Evolutionary conservation across 768 basidiomycete species (phyloP).

Genomic region (Crassisporium funariophilum): DNA sequence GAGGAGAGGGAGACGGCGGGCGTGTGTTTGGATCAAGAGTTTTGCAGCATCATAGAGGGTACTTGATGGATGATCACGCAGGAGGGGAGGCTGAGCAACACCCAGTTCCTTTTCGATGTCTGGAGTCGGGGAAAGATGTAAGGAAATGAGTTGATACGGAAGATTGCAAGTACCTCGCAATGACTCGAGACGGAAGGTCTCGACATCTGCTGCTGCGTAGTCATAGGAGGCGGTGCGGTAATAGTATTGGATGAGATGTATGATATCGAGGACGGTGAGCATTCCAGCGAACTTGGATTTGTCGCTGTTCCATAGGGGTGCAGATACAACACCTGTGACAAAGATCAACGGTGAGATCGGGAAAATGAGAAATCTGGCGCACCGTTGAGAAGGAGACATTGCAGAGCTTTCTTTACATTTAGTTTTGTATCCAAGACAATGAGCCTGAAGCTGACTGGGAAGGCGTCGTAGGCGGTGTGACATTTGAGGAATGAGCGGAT

Average conservation of each 20-base stretch:
- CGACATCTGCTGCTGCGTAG: constrained; percentile 86
- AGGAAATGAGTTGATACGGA: constrained; percentile 5
- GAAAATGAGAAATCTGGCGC: constrained; percentile 8
- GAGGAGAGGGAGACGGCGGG: constrained; percentile 90
- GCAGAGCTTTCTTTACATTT: constrained; percentile 92
- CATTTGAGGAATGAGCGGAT: constrained; percentile 85
- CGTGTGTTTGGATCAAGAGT: constrained; percentile 92
- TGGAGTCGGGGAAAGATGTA: constrained; percentile 39
- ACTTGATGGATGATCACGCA: constrained; percentile 84
- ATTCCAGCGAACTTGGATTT: constrained; percentile 93
- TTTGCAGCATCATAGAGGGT: constrained; percentile 90
- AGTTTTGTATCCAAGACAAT: constrained; percentile 97
- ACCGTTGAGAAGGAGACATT: constrained; percentile 86
- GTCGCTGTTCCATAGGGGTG: constrained; percentile 97
- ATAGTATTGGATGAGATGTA: constrained; percentile 98
- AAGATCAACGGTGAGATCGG: constrained; percentile 13
- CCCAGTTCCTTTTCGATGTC: constrained; percentile 93
- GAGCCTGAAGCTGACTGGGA: constrained; percentile 94
- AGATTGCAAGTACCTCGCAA: constrained; percentile 68
- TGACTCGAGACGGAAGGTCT: constrained; percentile 86
- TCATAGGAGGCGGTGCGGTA: constrained; percentile 87
- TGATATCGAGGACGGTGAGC: constrained; percentile 99
- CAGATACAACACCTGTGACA: constrained; percentile 87
- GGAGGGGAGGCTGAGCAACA: constrained; percentile 89
- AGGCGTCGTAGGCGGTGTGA: constrained; percentile 92